These are phyloP conservation scores for Amanita phalloides DNA, from an alignment of 768 basidiomycete species.

Conservation along the genomic window DNA sequence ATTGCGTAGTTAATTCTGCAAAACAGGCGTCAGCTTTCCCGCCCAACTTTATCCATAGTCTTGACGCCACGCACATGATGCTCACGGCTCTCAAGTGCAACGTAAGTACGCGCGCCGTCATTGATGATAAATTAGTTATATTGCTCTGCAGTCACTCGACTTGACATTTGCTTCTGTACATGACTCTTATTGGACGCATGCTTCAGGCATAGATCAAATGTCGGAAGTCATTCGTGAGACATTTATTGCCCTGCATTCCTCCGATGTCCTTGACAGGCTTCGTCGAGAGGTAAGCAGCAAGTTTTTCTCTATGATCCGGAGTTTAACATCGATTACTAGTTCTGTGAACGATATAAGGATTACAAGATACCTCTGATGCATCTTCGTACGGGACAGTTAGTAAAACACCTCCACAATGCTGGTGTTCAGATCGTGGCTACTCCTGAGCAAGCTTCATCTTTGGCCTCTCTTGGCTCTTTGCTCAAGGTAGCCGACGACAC, in stretches of 20 bases:
- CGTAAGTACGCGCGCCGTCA: slow-evolving; percentile 29
- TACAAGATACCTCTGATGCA: slow-evolving; percentile 52
- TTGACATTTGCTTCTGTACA: slow-evolving; percentile 93
- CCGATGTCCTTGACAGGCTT: slow-evolving; percentile 69
- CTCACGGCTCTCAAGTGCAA: slow-evolving; percentile 85
- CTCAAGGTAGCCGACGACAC: slow-evolving; percentile 30
- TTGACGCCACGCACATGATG: slow-evolving; percentile 99
- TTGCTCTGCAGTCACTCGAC: slow-evolving; percentile 40
- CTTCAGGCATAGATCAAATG: slow-evolving; percentile 80
- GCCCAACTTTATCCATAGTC: slow-evolving; percentile 95
- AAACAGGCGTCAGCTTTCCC: slow-evolving; percentile 98
- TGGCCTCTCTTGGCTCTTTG: slow-evolving; percentile 21
- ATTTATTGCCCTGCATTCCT: slow-evolving; percentile 87
- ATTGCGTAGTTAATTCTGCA: slow-evolving; percentile 48
- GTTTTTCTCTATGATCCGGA: not conserved
- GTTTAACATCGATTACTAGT: slow-evolving; percentile 28
- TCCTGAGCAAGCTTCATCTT: slow-evolving; percentile 24
- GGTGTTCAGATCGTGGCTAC: slow-evolving; percentile 35
- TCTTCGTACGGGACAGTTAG: slow-evolving; percentile 24
- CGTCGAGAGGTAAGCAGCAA: slow-evolving; percentile 51
- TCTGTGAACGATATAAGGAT: slow-evolving; percentile 65
- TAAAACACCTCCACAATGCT: slow-evolving; percentile 30
- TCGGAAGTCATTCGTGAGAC: slow-evolving; percentile 83
- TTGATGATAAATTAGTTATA: slow-evolving; percentile 1
- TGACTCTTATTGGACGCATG: slow-evolving; percentile 99